Conservation (phyloP, 306 rosid species). For the Rosa multiflora region DNA sequence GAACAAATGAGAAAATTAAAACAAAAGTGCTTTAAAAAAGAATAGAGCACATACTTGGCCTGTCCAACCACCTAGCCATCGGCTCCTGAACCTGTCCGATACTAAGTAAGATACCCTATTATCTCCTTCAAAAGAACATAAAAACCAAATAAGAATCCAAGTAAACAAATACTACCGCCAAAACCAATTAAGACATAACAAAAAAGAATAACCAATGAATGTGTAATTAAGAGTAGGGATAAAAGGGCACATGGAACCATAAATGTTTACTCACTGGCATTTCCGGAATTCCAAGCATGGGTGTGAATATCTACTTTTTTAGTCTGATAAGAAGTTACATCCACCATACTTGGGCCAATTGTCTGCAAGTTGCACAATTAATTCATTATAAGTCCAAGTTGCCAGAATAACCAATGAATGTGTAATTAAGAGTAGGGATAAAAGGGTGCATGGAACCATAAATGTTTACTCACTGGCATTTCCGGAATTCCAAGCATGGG, state of each 20-base stretch:
- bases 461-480: slow-evolving; percentile 42
- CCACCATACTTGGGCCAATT: slow-evolving; percentile 26
- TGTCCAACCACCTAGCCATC: slow-evolving; percentile 90
- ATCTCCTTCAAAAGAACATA: slow-evolving; percentile 32
- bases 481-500: slow-evolving; percentile 20
- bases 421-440: neutral
- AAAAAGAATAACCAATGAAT: slow-evolving; percentile 14
- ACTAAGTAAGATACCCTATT: slow-evolving; percentile 27
- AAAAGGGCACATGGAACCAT: slow-evolving; percentile 5
- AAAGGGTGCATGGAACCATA: slow-evolving; percentile 4
- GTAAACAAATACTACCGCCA: slow-evolving; percentile 1
- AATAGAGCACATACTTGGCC: slow-evolving; percentile 45
- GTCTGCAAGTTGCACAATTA: slow-evolving; percentile 38
- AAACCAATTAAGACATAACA: neutral
- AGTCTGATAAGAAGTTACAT: slow-evolving; percentile 30
- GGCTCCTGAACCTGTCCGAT: slow-evolving; percentile 63
- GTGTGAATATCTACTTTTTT: slow-evolving; percentile 14
- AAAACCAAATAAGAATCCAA: slow-evolving; percentile 7
- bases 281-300: slow-evolving; percentile 23
- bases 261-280: slow-evolving; percentile 40
- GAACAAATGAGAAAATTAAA: slow-evolving; percentile 3
- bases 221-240: neutral
- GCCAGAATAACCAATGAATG: slow-evolving; percentile 13
- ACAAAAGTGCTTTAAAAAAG: slow-evolving; percentile 3
- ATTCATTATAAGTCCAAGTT: slow-evolving; percentile 7